Conservation (phyloP, 768 basidiomycete genomes). For the Leccinum fibrillosum region DNA sequence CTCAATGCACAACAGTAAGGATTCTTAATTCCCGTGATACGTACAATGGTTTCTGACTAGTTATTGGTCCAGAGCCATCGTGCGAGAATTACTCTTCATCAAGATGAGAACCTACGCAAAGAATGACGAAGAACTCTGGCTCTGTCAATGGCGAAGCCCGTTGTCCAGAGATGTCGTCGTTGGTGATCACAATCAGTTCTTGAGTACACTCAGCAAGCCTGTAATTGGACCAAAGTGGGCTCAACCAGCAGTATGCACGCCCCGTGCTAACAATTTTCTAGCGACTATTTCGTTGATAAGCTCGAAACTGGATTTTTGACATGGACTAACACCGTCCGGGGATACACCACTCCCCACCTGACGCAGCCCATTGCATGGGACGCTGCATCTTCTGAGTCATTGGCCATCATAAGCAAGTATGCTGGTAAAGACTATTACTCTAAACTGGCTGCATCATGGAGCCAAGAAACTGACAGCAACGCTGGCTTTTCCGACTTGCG, state of each 20-base stretch:
- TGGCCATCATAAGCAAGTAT: constrained; percentile 50
- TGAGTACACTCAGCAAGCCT: constrained; percentile 43
- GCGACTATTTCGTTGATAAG: constrained; percentile 66
- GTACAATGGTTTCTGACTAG: background rate
- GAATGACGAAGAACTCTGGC: constrained; percentile 66
- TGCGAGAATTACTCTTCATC: constrained; percentile 62
- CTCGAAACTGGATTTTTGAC: constrained; percentile 73
- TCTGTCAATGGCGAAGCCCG: constrained; percentile 69
- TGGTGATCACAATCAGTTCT: constrained; percentile 46
- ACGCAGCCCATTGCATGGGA: constrained; percentile 51
- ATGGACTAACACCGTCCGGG: constrained; percentile 65
- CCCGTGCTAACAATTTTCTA: constrained; percentile 17
- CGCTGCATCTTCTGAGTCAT: constrained; percentile 41
- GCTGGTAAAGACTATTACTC: constrained; percentile 56
- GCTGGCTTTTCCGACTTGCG: constrained; percentile 54
- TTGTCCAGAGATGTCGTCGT: constrained; percentile 46
- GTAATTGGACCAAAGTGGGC: constrained; percentile 36
- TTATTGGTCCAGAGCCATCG: constrained; percentile 49
- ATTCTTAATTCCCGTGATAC: background rate
- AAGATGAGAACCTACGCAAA: constrained; percentile 74
- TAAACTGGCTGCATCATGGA: constrained; percentile 63
- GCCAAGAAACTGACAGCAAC: constrained; percentile 73
- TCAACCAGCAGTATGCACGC: background rate
- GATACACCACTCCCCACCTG: constrained; percentile 42
- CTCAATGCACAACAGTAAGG: constrained; percentile 59